These are phyloP conservation scores for Phalaenopsis hybrid DNA, from an alignment of 116 monocot genomes.

Conservation along the genomic window DNA sequence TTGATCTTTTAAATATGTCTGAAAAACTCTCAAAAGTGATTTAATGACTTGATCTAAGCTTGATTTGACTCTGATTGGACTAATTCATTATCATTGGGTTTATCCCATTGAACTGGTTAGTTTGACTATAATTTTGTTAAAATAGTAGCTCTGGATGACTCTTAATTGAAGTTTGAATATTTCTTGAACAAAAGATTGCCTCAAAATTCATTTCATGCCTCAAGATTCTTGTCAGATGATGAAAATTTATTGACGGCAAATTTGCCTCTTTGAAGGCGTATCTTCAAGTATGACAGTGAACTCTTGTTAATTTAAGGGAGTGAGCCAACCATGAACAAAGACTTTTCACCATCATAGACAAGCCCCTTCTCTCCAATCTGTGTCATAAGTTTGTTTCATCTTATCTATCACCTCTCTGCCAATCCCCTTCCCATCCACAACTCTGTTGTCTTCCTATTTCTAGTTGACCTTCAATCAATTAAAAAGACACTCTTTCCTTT, in stretches of 20 bases:
- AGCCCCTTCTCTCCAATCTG: constrained; percentile 77
- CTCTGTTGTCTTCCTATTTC: constrained; percentile 84
- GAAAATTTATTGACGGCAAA: not conserved
- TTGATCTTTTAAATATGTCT: no score
- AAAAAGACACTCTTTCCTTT: not conserved
- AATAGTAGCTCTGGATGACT: no score
- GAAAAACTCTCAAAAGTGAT: no score
- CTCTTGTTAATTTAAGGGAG: constrained; percentile 77
- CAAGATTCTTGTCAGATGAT: no score
- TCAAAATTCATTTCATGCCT: no score
- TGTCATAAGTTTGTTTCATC: constrained; percentile 65
- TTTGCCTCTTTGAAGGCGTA: constrained; percentile 43
- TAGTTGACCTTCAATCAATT: constrained; percentile 45
- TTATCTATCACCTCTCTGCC: constrained; percentile 83
- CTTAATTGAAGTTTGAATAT: no score
- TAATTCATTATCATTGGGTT: no score
- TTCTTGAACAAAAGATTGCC: no score
- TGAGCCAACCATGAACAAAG: constrained; percentile 73
- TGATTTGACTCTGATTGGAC: no score
- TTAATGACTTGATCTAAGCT: no score
- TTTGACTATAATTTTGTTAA: no score
- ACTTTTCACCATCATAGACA: constrained; percentile 96
- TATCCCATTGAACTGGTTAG: no score
- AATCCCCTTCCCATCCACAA: constrained; percentile 70
- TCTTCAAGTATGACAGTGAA: constrained; percentile 80